A percentile compares a stretch with the other conserved stretches of the same genome.
Conservation (phyloP, 768 basidiomycete genomes). For the Boletales sp. region DNA sequence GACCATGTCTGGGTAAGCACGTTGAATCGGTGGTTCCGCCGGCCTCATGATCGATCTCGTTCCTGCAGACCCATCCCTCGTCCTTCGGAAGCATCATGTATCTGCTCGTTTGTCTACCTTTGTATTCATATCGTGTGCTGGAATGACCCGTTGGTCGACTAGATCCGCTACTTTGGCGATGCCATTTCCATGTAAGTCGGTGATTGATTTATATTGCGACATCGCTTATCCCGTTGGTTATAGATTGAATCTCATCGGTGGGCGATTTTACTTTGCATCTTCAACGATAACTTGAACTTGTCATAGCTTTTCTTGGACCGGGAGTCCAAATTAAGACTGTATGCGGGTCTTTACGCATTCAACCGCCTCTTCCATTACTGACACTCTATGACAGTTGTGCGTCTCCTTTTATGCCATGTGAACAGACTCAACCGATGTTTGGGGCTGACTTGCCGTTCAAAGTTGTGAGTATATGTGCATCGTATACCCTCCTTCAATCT, state of each 20-base stretch:
- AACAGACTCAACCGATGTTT: not conserved
- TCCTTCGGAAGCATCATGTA: slow-evolving; percentile 19
- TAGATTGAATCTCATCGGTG: slow-evolving; percentile 17
- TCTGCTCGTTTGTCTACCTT: slow-evolving; percentile 14
- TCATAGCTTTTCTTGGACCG: slow-evolving; percentile 12
- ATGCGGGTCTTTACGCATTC: not conserved
- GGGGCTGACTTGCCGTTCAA: not conserved
- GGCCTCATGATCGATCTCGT: not conserved
- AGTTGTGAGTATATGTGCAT: slow-evolving; percentile 14
- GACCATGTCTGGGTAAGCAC: slow-evolving; percentile 19
- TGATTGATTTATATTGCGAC: not conserved
- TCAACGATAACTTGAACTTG: not conserved
- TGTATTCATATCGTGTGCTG: not conserved
- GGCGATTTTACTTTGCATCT: not conserved
- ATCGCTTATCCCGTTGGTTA: not conserved
- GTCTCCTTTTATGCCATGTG: not conserved
- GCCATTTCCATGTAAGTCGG: slow-evolving; percentile 15
- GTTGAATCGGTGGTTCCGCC: not conserved
- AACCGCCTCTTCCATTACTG: not conserved
- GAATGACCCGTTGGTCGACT: not conserved
- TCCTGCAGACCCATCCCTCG: slow-evolving; percentile 1
- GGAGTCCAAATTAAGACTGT: slow-evolving; percentile 6
- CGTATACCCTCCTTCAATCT: not conserved
- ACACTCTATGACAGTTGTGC: slow-evolving; percentile 13
- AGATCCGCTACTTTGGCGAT: slow-evolving; percentile 27